Base-by-base conservation (phyloP, 2,329 filamentous ascomycete genomes). In the Beauveria caledonica region DNA sequence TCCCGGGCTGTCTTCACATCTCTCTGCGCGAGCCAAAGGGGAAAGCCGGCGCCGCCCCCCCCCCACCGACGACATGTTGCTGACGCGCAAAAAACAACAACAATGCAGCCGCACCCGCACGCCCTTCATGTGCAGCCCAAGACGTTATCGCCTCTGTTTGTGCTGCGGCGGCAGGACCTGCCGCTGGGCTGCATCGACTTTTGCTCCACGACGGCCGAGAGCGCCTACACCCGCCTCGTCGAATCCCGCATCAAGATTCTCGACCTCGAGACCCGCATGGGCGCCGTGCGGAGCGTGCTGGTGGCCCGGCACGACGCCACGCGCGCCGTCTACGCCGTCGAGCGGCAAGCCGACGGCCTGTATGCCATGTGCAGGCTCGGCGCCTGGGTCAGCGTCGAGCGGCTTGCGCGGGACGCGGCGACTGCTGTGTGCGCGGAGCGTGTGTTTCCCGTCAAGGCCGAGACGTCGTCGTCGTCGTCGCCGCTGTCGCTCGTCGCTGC, bases 351-450 rank as follows among this genome's bases (percentile, higher is more conserved):
- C 17, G 72, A 75, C 51, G 80, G 80, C 1, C 75, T 87, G 3
- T 92, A 89, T 69, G 82, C 83, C 11, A 70, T 90, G 27, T 92
- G 86, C 71, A 86, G 82, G 66, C 75, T 94, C 48, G 86, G 84
- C 2, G 72, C 76, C 21, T 90, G 87, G 86, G 78, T 89, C 23
- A 81, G 86, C 63, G 69, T 87, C 56, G 77, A 80, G 40, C 73
- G 77, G 7, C 74, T 92, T 29, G 73, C 73, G 25, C 69, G 71
- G 11, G 71, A 77, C 44, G 82, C 84, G 44, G 82, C 80, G 44
- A 82, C 80, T 0, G 70, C 68, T 4, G 54, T 72, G 29, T 72
- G 66, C 49, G 66, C 63, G 25, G 67, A 74, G 11, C 71, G 73
- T 11, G 58, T 75, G 8, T 62, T 63, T 8, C 64, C 66, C 62